Evolutionary conservation across 768 basidiomycete species (phyloP).

Genomic region (Kwoniella europaea): DNA sequence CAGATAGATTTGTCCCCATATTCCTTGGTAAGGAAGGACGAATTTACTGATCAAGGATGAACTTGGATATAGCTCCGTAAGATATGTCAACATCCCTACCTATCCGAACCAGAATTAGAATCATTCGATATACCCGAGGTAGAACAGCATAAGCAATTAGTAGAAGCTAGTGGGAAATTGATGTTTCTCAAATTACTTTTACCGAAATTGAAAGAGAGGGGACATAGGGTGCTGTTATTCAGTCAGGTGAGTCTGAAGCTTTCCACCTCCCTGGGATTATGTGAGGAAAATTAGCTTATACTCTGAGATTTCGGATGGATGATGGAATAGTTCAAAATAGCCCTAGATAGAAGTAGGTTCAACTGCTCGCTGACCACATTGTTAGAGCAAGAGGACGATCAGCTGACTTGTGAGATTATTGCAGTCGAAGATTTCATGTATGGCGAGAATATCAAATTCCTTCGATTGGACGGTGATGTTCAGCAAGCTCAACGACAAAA

Average conservation of each 20-base stretch:
- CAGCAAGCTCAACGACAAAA: slow-evolving; percentile 85
- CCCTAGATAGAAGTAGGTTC: slow-evolving; percentile 67
- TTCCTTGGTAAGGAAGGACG: not conserved
- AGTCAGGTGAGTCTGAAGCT: slow-evolving; percentile 69
- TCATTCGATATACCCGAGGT: slow-evolving; percentile 65
- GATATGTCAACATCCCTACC: slow-evolving; percentile 79
- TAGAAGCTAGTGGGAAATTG: slow-evolving; percentile 84
- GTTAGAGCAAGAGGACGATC: too few species aligned
- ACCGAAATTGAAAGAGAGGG: slow-evolving; percentile 79
- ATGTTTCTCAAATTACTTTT: slow-evolving; percentile 75
- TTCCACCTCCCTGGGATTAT: not conserved
- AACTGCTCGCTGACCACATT: too few species aligned
- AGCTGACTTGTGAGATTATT: not conserved
- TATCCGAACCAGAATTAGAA: slow-evolving; percentile 79
- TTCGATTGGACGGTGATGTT: slow-evolving; percentile 87
- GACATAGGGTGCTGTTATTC: slow-evolving; percentile 88
- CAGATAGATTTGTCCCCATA: too few species aligned
- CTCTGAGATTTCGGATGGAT: not conserved
- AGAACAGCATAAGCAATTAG: slow-evolving; percentile 77
- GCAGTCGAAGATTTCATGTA: slow-evolving; percentile 79
- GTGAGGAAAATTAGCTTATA: not conserved
- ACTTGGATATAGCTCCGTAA: slow-evolving; percentile 42
- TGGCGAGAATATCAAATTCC: slow-evolving; percentile 78
- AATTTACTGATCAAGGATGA: slow-evolving; percentile 9
- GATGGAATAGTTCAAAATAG: slow-evolving; percentile 76